A percentile compares a stretch with the other conserved stretches of the same genome.
phyloP scores from a whole-genome alignment of 495 filamentous ascomycete genomes.

The Lindgomyces ingoldianus region DNA sequence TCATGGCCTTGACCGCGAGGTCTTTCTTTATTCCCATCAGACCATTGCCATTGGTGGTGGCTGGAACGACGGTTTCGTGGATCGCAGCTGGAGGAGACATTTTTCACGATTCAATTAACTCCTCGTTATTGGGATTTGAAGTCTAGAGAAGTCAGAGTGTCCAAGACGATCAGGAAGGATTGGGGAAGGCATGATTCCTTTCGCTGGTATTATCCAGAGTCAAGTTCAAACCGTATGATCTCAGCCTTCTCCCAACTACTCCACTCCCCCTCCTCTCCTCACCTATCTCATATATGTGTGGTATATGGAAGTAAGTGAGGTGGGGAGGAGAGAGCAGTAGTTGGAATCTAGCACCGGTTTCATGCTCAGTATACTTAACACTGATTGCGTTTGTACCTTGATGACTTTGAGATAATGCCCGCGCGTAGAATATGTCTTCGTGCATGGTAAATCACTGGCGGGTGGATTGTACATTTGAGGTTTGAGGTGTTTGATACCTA shows the following conservation, averaged over 20 bases:
- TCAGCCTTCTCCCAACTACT: slow-evolving; percentile 66
- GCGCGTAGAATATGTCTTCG: slow-evolving; percentile 26
- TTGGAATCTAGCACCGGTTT: slow-evolving; percentile 64
- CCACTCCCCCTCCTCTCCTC: slow-evolving; percentile 28
- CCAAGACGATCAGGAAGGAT: slow-evolving; percentile 36
- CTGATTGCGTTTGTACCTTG: slow-evolving; percentile 60
- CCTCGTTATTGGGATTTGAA: not conserved
- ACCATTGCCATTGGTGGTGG: slow-evolving; percentile 40
- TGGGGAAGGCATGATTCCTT: slow-evolving; percentile 91
- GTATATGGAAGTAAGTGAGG: slow-evolving; percentile 19
- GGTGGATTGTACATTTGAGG: slow-evolving; percentile 25
- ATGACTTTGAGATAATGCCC: slow-evolving; percentile 42
- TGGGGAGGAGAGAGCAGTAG: slow-evolving; percentile 3
- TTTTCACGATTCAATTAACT: too few species aligned
- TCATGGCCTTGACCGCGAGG: slow-evolving; percentile 44
- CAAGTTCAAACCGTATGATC: slow-evolving; percentile 96
- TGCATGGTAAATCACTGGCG: slow-evolving; percentile 13
- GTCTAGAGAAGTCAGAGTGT: slow-evolving; percentile 44
- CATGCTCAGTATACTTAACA: slow-evolving; percentile 58
- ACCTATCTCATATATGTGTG: not conserved
- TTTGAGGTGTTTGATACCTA: not conserved
- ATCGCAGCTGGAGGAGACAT: slow-evolving; percentile 77
- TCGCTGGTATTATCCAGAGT: slow-evolving; percentile 99
- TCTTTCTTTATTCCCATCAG: slow-evolving; percentile 47
- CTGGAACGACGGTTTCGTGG: slow-evolving; percentile 34